These are phyloP conservation scores for Hawksworthiomyces lignivorus DNA, from an alignment of 2,329 filamentous ascomycete species.

Conservation along the genomic window DNA sequence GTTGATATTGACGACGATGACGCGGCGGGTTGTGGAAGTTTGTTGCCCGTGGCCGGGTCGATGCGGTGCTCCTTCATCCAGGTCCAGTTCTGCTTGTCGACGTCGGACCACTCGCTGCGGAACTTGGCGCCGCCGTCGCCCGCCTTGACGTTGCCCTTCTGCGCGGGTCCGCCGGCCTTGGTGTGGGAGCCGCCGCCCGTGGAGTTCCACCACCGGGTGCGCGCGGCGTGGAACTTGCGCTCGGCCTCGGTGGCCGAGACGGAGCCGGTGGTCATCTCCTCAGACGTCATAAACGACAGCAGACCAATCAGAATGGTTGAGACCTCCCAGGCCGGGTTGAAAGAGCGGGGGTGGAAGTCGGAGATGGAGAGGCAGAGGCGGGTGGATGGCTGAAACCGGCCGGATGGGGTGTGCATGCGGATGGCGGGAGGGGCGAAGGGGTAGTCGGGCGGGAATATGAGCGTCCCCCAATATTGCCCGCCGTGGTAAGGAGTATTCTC, in stretches of 20 bases:
- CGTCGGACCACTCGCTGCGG: slow-evolving; percentile 76
- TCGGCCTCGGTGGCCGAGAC: slow-evolving; percentile 71
- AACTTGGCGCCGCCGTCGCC: slow-evolving; percentile 93
- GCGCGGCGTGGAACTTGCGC: slow-evolving; percentile 66
- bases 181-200: slow-evolving; percentile 75
- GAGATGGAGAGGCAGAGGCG: slow-evolving; percentile 91
- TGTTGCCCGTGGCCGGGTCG: slow-evolving; percentile 66
- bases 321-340: slow-evolving; percentile 98
- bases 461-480: slow-evolving; percentile 96
- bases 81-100: slow-evolving; percentile 82
- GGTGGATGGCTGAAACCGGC: slow-evolving; percentile 88
- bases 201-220: slow-evolving; percentile 92
- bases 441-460: slow-evolving; percentile 93
- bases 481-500: slow-evolving; percentile 89
- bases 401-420: slow-evolving; percentile 96
- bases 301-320: slow-evolving; percentile 92
- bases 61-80: slow-evolving; percentile 84
- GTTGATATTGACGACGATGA: background rate
- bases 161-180: slow-evolving; percentile 40
- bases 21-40: slow-evolving; percentile 34
- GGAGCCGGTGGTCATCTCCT: slow-evolving; percentile 96
- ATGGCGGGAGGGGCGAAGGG: slow-evolving; percentile 96
- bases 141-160: slow-evolving; percentile 76
- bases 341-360: slow-evolving; percentile 95
- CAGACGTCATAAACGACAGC: slow-evolving; percentile 94